Evolutionary conservation across 208 protist species (phyloP).

Genomic region (Trypanosoma grayi): DNA sequence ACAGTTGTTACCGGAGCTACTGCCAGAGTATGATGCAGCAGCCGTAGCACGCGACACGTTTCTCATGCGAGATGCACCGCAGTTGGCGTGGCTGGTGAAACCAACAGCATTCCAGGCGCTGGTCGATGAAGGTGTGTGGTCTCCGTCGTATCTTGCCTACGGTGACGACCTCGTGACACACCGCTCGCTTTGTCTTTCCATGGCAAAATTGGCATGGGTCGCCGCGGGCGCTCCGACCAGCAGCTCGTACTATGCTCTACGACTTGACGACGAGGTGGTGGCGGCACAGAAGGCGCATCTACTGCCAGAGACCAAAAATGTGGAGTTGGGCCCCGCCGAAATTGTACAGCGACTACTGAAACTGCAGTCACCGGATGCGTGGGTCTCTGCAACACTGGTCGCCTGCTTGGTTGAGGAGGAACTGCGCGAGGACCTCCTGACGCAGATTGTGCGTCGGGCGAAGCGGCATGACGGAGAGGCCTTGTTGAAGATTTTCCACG

Average conservation of each 20-base stretch:
- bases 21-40: conserved; percentile 23
- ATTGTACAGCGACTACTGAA: conserved; percentile 57
- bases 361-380: conserved; percentile 43
- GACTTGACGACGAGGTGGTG: conserved; percentile 41
- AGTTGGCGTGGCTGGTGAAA: conserved; percentile 72
- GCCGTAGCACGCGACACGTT: conserved; percentile 48
- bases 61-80: conserved; percentile 55
- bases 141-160: conserved; percentile 39
- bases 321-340: conserved; percentile 48
- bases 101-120: conserved; percentile 55
- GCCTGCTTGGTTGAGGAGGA: conserved; percentile 31
- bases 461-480: conserved; percentile 47
- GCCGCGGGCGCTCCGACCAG: conserved; percentile 35
- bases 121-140: conserved; percentile 35
- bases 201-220: conserved; percentile 60
- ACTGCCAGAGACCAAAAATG: conserved; percentile 29
- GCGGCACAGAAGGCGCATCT: conserved; percentile 50
- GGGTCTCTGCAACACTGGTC: conserved; percentile 58
- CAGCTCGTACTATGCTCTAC: conserved; percentile 32
- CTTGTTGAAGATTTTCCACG: conserved; percentile 27
- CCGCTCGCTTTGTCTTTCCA: conserved; percentile 48
- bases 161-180: conserved; percentile 48
- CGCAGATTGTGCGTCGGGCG: conserved; percentile 66
- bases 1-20: conserved; percentile 56
- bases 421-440: conserved; percentile 51